These are phyloP conservation scores for Paecilomyces niveus DNA, from an alignment of 2,329 filamentous ascomycete species.

Conservation along the genomic window DNA sequence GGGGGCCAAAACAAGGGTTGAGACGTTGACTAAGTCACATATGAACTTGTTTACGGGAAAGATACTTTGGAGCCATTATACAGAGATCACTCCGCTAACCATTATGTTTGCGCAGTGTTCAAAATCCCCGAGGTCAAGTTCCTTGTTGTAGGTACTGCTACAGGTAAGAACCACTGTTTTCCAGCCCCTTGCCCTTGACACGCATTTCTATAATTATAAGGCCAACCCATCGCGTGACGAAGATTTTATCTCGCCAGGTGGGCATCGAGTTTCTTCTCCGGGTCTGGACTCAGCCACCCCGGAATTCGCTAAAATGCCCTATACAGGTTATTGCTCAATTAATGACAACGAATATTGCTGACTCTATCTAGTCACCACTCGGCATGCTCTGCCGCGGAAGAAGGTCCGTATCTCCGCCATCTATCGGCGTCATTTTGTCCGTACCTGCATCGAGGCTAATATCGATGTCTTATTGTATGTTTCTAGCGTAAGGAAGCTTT, in stretches of 20 bases:
- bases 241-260: neutral
- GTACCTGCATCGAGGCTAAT: neutral
- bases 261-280: neutral
- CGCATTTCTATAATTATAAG: neutral
- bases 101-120: slow-evolving; percentile 43
- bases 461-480: neutral
- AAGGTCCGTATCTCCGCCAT: slow-evolving; percentile 24
- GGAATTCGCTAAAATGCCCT: neutral
- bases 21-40: neutral
- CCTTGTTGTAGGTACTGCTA: slow-evolving; percentile 57
- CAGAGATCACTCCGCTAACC: slow-evolving; percentile 1
- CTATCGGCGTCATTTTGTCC: neutral
- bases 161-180: slow-evolving; percentile 27
- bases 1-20: neutral
- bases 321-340: neutral
- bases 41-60: no score
- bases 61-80: neutral
- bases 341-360: neutral
- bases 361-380: slow-evolving; percentile 16
- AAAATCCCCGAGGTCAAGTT: slow-evolving; percentile 73
- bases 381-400: slow-evolving; percentile 24
- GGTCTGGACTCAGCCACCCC: neutral
- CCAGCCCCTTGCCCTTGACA: neutral
- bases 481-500: slow-evolving; percentile 43
- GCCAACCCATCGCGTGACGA: neutral